Evolutionary conservation across 2,329 filamentous ascomycete species (phyloP).

Genomic region (Amauroascus niger): DNA sequence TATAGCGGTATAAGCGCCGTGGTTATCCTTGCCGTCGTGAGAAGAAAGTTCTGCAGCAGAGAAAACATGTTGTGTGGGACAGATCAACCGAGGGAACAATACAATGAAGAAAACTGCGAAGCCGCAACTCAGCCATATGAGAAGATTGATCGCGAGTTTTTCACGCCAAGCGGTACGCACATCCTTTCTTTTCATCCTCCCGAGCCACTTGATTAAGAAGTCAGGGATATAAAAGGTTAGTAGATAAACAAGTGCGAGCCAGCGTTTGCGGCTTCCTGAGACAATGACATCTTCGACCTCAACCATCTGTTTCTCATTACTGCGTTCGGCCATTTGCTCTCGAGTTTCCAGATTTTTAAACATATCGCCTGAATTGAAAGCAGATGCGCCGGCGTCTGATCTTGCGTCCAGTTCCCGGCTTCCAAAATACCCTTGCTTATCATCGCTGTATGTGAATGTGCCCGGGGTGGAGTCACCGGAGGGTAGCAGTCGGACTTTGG

Average conservation of each 20-base stretch:
- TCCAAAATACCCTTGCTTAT: conserved; percentile 72
- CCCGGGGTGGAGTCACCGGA: conserved; percentile 43
- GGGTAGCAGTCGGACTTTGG: conserved; percentile 47
- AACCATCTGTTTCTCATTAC: conserved; percentile 78
- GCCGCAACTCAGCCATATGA: conserved; percentile 83
- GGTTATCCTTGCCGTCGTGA: conserved; percentile 61
- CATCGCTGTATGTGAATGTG: conserved; percentile 57
- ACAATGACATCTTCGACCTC: conserved; percentile 79
- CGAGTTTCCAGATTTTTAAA: conserved; percentile 93
- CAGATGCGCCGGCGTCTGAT: conserved; percentile 87
- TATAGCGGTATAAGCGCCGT: conserved; percentile 63
- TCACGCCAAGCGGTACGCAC: conserved; percentile 90
- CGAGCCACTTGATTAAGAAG: conserved; percentile 63
- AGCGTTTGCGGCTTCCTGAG: conserved; percentile 74
- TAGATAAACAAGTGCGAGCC: conserved; percentile 73
- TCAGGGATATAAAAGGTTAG: conserved; percentile 86
- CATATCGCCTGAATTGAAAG: conserved; percentile 88
- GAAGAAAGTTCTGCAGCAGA: conserved; percentile 64
- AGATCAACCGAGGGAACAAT: conserved; percentile 76
- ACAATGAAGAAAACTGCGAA: conserved; percentile 82
- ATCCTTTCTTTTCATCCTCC: conserved; percentile 84
- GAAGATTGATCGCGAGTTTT: conserved; percentile 93
- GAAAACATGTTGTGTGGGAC: conserved; percentile 82
- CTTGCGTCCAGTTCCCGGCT: conserved; percentile 69
- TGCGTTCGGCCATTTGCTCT: conserved; percentile 89